Evolutionary conservation across 2,329 filamentous ascomycete genomes (phyloP), one percentile per base, ranked within the genome.

Genomic region (Xylaria sp.): DNA sequence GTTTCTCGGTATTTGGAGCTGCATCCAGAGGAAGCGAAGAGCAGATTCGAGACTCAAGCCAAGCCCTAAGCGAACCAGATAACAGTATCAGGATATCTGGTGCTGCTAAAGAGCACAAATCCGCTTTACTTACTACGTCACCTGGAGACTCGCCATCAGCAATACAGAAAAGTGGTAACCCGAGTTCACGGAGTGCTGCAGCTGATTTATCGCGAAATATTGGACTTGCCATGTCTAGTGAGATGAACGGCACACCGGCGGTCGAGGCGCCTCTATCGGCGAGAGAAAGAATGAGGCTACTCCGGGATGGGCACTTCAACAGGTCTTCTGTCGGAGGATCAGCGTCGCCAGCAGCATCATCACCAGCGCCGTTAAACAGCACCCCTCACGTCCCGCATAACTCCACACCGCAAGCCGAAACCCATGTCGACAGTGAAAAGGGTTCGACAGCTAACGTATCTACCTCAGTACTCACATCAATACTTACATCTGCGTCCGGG

Each of bases 41-140:
- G 8, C 55, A 63, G 25, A 48, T 65, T 67, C 10, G 69, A 70
- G 40, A 61, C 21, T 69, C 66, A 11, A 69, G 66, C 60, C 71
- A 71, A 56, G 69, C 68, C 40, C 54, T 72, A 40, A 68, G 64
- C 35, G 70, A 71, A 54, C 58, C 72, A 33, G 60, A 70, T 64
- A 65, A 62, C 53, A 72, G 72, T 63, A 71, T 51, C 52, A 68
- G 66, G 54, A 69, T 57, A 64, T 64, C 70, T n/a, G 66, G 64
- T 54, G 40, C 52, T 57, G 60, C 62, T 41, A 29, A 60, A 56
- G 60, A 31, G 35, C 44, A 54, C 58, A 41, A 58, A 52, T 21
- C 29, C 3, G 33, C 40, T 41, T 35, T 23, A 17, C 19, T 44
- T 21, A 21, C 44, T 47, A 21, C 15, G 29, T 23, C 37, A 27